Percentiles rank a stretch among this genome's conserved stretches.
phyloP scores from a whole-genome alignment of 2,329 filamentous ascomycete genomes.

The Penicillium olsonii region DNA sequence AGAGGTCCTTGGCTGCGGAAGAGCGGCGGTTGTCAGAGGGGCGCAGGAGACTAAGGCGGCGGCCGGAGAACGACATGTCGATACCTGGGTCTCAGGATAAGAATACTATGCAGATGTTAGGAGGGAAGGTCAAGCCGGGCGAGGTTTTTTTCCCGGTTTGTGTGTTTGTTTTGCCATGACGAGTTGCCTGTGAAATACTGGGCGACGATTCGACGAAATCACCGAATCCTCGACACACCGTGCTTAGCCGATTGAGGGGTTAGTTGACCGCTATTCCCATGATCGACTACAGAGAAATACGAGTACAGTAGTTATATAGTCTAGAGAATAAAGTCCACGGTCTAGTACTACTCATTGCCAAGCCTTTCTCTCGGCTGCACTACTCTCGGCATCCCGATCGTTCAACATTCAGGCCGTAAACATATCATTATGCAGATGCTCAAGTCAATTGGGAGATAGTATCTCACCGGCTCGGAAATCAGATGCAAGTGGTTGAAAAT shows the following conservation, averaged over 20 bases:
- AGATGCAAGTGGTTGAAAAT: conserved; percentile 18
- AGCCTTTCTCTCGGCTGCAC: too few relatives aligned
- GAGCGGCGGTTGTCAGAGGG: conserved; percentile 40
- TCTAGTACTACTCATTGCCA: too few relatives aligned
- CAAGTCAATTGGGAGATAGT: conserved; percentile 11
- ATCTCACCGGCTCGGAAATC: conserved; percentile 23
- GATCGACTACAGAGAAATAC: too few relatives aligned
- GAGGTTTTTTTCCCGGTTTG: conserved; percentile 8
- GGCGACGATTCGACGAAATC: conserved; percentile 26
- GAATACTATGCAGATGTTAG: background rate
- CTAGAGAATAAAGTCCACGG: too few relatives aligned
- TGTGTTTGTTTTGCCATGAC: background rate
- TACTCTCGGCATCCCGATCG: conserved; percentile 16
- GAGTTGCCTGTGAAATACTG: conserved; percentile 8
- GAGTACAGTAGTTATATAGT: too few relatives aligned
- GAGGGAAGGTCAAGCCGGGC: background rate
- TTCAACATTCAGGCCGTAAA: conserved; percentile 15
- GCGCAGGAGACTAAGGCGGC: conserved; percentile 47
- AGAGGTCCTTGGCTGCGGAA: conserved; percentile 47
- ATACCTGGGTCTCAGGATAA: background rate
- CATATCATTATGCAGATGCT: conserved; percentile 20
- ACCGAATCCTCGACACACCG: conserved; percentile 17
- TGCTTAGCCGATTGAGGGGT: background rate
- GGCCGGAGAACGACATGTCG: conserved; percentile 50
- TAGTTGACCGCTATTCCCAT: too few relatives aligned